Evolutionary conservation across 768 basidiomycete species (phyloP).

Genomic region (Auriculariales sp.): DNA sequence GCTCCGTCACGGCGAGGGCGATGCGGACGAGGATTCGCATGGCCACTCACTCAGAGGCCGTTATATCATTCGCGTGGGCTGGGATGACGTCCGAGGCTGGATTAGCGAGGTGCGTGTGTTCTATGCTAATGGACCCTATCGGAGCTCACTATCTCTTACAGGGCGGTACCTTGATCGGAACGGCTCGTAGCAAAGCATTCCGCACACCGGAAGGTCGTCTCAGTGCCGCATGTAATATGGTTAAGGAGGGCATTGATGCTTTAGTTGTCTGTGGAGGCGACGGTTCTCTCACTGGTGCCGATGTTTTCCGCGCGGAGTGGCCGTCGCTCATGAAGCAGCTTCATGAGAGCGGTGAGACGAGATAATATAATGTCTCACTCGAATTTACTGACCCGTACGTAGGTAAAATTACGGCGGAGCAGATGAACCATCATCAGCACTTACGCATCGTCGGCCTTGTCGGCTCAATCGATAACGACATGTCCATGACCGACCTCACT

Average conservation of each 20-base stretch:
- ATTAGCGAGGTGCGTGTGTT: constrained; percentile 53
- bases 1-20: constrained; percentile 53
- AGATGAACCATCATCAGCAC: constrained; percentile 58
- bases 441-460: constrained; percentile 97
- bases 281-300: constrained; percentile 91
- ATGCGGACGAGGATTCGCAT: constrained; percentile 39
- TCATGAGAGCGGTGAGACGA: constrained; percentile 36
- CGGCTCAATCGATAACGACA: constrained; percentile 98
- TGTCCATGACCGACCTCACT: constrained; percentile 94
- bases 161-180: constrained; percentile 96
- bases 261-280: constrained; percentile 96
- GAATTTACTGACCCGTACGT: too few species aligned
- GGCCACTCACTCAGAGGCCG: constrained; percentile 73
- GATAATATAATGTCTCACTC: neutral
- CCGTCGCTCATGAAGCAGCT: constrained; percentile 66
- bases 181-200: constrained; percentile 73
- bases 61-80: constrained; percentile 91
- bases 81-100: constrained; percentile 97
- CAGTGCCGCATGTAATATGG: constrained; percentile 79
- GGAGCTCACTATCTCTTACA: constrained; percentile 17
- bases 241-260: constrained; percentile 95
- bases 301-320: constrained; percentile 90
- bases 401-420: constrained; percentile 65
- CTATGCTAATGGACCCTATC: neutral
- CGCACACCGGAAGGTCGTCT: constrained; percentile 78